Evolutionary conservation across 441 rosid species (phyloP), one percentile per base, ranked within the genome.

Genomic region (Jatropha podagrica): DNA sequence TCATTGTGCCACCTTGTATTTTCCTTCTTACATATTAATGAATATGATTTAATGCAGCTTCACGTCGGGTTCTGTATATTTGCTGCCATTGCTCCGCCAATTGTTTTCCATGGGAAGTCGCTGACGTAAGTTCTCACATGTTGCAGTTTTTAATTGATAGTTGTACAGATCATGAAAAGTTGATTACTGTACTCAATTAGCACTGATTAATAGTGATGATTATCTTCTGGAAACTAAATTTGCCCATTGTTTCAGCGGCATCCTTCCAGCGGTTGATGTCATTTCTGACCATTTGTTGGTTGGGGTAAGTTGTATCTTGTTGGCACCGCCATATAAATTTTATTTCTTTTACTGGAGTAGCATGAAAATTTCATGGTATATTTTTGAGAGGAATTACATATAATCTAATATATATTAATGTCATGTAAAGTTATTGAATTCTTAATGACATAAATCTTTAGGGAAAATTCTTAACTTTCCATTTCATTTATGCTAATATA

Each of bases 61-160:
- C 99, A 95, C 78, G 81, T 93, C 79, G 93, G 86, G 51, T 93
- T 95, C 83, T 93, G 98, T 85, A 88, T 95, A 54, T 77, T 95
- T 85, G 97, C 99, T 26, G 95, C 99, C 68, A 89, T 95, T 81
- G 98, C 98, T 78, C 99, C 99, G 73, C 99, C 99, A 9, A 61
- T 95, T 76, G 85, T 95, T 79, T 95, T 95, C 84, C 94, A 86
- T 44, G 99, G 99, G 77, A 81, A 88, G 74, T 95, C 99, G 75
- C 81, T 95, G 78, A 88, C 99, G 98, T 95, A 93, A 92, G 99
- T 81, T 74, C 74, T 80, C 54, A 7, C 20, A 11, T 49, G 58
- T 4, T 71, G 72, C 37, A 49, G 17, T 63, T 58, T 51, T 69
- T 62, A 52, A 63, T 55, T 68, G 14, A 7, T 20, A 20, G 23